Evolutionary conservation across 2,329 filamentous ascomycete genomes (phyloP).

Genomic region (Didymella pinodella): DNA sequence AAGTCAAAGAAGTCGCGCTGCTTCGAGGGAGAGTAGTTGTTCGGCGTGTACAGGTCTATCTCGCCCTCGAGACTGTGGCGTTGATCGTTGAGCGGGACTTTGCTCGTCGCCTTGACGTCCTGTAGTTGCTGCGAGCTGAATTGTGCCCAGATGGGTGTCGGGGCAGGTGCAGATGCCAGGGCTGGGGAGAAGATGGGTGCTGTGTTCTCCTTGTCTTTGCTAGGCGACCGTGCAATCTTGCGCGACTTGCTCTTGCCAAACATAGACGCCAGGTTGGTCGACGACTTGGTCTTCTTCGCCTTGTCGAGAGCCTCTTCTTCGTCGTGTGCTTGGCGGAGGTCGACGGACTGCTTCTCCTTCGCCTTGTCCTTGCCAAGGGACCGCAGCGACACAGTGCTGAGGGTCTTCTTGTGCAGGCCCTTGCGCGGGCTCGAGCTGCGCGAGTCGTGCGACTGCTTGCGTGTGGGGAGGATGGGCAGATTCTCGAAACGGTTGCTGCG

Average conservation of each 20-base stretch:
- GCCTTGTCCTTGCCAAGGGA: constrained; percentile 56
- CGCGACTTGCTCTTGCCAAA: constrained; percentile 77
- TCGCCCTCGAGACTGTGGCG: constrained; percentile 61
- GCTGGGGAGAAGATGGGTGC: constrained; percentile 63
- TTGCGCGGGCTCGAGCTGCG: constrained; percentile 44
- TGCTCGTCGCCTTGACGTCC: constrained; percentile 49
- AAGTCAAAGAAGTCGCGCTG: constrained; percentile 68
- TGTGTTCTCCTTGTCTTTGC: constrained; percentile 77
- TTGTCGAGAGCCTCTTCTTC: constrained; percentile 48
- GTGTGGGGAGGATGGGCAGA: constrained; percentile 36
- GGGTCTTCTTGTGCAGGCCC: constrained; percentile 61
- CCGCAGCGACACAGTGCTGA: constrained; percentile 62
- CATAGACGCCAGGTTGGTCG: constrained; percentile 80
- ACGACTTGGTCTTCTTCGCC: constrained; percentile 79
- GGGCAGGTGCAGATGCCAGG: constrained; percentile 43
- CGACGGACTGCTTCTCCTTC: constrained; percentile 43
- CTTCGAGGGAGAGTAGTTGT: constrained; percentile 66
- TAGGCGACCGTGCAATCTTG: constrained; percentile 60
- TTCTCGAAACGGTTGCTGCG: constrained; percentile 44
- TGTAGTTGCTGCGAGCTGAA: constrained; percentile 61
- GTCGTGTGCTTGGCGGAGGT: constrained; percentile 39
- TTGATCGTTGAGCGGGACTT: constrained; percentile 56
- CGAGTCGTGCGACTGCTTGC: constrained; percentile 51
- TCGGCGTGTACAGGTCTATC: constrained; percentile 66
- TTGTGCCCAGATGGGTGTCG: constrained; percentile 82